Evolutionary conservation across 371 early-diverging fungal species (phyloP).

Genomic region (Haplosporangium sp.): DNA sequence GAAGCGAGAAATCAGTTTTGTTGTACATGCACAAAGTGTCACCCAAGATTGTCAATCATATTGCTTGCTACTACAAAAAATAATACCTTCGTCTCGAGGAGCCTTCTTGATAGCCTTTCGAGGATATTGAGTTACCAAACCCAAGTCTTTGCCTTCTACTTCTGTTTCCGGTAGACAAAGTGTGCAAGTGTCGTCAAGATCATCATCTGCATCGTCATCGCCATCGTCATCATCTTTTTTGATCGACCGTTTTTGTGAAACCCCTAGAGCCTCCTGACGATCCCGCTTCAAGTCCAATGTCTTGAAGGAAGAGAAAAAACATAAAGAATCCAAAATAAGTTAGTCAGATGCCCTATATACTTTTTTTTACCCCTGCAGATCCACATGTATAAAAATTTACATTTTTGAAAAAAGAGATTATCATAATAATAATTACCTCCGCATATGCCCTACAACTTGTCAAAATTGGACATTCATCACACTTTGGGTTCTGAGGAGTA

Average conservation of each 20-base stretch:
- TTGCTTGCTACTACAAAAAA: too few species aligned
- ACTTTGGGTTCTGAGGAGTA: constrained; percentile 79
- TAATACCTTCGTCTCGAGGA: constrained; percentile 72
- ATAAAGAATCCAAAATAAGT: not conserved
- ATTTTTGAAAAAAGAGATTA: too few species aligned
- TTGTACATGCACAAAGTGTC: too few species aligned
- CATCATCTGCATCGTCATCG: not conserved
- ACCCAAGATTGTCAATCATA: too few species aligned
- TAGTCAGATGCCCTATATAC: too few species aligned
- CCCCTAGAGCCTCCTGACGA: constrained; percentile 37
- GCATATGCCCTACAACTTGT: constrained; percentile 70
- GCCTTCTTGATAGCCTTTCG: constrained; percentile 71
- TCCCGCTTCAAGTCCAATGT: constrained; percentile 32
- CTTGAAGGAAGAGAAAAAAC: not conserved
- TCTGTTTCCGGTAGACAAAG: constrained; percentile 37
- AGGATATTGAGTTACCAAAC: constrained; percentile 68
- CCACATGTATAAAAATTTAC: too few species aligned
- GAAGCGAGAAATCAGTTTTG: not conserved
- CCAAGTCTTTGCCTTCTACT: constrained; percentile 29
- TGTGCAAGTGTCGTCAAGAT: constrained; percentile 15
- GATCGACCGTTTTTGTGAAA: constrained; percentile 8
- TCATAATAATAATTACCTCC: constrained; percentile 66
- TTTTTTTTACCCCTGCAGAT: too few species aligned
- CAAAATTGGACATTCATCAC: constrained; percentile 74
- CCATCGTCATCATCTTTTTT: not conserved